These are phyloP conservation scores for Asterionellopsis glacialis DNA, from an alignment of 108 stramenopile genomes.

Conservation along the genomic window DNA sequence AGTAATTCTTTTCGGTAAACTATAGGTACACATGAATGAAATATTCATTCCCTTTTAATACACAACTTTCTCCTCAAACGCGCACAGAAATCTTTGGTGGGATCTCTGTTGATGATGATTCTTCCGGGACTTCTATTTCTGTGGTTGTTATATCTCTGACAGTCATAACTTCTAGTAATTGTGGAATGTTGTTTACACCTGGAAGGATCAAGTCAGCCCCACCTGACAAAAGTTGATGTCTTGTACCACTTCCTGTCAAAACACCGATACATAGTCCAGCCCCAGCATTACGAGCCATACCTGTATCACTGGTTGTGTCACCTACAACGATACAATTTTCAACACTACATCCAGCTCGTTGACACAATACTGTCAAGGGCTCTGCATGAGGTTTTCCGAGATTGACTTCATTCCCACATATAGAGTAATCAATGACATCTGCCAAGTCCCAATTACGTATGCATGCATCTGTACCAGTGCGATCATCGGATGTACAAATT, in stretches of 20 bases:
- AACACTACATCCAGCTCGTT: slow-evolving; percentile 16
- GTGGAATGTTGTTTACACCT: slow-evolving; percentile 26
- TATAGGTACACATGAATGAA: too few relatives aligned
- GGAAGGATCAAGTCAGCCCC: slow-evolving; percentile 46
- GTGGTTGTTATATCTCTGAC: too few relatives aligned
- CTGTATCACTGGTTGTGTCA: slow-evolving; percentile 47
- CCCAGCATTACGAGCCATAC: slow-evolving; percentile 32
- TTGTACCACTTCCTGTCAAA: slow-evolving; percentile 47
- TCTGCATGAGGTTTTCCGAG: slow-evolving; percentile 36
- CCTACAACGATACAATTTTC: slow-evolving; percentile 52
- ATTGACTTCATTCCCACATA: slow-evolving; percentile 46
- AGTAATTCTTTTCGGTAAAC: too few relatives aligned
- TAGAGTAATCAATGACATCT: slow-evolving; percentile 19
- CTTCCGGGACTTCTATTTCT: too few relatives aligned
- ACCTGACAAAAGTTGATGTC: slow-evolving; percentile 32
- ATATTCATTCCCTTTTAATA: too few relatives aligned
- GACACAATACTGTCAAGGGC: slow-evolving; percentile 36
- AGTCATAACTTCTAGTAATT: slow-evolving; percentile 2
- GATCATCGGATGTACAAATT: slow-evolving; percentile 56
- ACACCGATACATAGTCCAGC: slow-evolving; percentile 54
- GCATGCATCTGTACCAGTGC: slow-evolving; percentile 29
- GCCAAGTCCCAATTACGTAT: slow-evolving; percentile 35
- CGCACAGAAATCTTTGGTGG: too few relatives aligned
- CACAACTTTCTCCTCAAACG: too few relatives aligned
- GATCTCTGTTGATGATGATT: too few relatives aligned